phyloP scores from a whole-genome alignment of 2,329 filamentous ascomycete genomes.

The Microdochium nivale region DNA sequence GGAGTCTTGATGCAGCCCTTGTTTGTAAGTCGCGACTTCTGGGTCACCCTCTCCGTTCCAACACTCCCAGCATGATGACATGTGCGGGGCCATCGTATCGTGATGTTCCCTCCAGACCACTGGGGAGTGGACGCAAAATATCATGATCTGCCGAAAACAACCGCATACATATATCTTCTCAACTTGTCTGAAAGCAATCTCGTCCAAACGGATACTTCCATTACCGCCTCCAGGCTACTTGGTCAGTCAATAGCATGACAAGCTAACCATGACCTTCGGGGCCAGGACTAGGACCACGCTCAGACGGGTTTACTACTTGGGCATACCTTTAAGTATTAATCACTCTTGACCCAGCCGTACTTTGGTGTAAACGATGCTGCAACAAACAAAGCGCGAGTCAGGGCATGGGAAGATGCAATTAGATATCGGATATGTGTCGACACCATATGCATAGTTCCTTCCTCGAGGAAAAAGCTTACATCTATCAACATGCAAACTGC shows the following conservation, averaged over 20 bases:
- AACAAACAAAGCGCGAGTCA: no score
- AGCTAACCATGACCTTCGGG: not conserved
- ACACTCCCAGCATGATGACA: conserved; percentile 47
- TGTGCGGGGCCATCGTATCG: conserved; percentile 42
- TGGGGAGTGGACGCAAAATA: not conserved
- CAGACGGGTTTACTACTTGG: no score
- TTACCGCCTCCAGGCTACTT: not conserved
- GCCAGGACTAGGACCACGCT: no score
- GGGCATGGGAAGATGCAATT: no score
- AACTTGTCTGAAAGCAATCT: conserved; percentile 40
- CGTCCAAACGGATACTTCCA: not conserved
- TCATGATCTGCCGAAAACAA: conserved; percentile 44
- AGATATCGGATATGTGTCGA: no score
- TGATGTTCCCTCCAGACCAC: not conserved
- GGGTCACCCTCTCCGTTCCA: conserved; percentile 16
- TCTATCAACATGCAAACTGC: no score
- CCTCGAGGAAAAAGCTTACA: no score
- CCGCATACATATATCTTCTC: conserved; percentile 61
- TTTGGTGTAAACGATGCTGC: no score
- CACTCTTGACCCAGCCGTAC: no score
- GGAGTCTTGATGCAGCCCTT: conserved; percentile 1
- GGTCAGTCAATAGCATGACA: not conserved
- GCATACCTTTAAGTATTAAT: no score
- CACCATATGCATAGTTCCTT: no score
- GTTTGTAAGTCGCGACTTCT: conserved; percentile 5